Percentiles rank a stretch among this genome's conserved stretches.
These are phyloP conservation scores for Boletellus emodensis DNA, from an alignment of 768 basidiomycete genomes.

Conservation along the genomic window DNA sequence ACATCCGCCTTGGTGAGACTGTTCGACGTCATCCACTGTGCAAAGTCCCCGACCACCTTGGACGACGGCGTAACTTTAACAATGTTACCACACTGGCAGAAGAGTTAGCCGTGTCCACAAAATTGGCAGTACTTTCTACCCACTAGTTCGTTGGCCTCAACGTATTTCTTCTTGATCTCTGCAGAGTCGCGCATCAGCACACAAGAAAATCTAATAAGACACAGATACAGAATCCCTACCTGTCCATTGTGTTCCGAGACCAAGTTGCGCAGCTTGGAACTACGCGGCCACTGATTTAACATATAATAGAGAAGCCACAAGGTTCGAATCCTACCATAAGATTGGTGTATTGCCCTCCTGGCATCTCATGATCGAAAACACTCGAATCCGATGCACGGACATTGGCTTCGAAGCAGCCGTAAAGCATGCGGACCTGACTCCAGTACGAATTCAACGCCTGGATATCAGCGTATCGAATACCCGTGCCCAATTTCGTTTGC, in stretches of 20 bases:
- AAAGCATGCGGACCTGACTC: conserved; percentile 94
- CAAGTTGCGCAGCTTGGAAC: conserved; percentile 99
- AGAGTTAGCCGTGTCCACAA: conserved; percentile 1
- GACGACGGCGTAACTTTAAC: conserved; percentile 99
- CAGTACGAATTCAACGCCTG: conserved; percentile 97
- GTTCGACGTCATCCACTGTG: conserved; percentile 99
- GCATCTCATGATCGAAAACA: conserved; percentile 99
- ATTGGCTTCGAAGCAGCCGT: conserved; percentile 97
- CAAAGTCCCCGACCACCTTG: conserved; percentile 98
- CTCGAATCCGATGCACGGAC: conserved; percentile 96
- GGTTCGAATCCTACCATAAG: conserved; percentile 63
- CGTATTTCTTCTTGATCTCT: conserved; percentile 98
- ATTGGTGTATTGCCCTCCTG: conserved; percentile 94
- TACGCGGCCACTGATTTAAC: conserved; percentile 32
- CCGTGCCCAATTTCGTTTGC: conserved; percentile 90
- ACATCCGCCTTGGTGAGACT: conserved; percentile 84
- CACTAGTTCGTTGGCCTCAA: conserved; percentile 94
- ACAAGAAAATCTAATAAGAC: conserved; percentile 7
- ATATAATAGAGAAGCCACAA: conserved; percentile 13
- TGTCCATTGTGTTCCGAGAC: conserved; percentile 94
- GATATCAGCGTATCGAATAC: conserved; percentile 95
- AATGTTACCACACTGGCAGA: conserved; percentile 83
- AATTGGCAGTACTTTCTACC: conserved; percentile 24
- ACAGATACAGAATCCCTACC: conserved; percentile 38
- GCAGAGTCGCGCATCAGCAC: conserved; percentile 6